These are phyloP conservation scores for Bathelium albidoporum DNA, from an alignment of 495 filamentous ascomycete genomes.

Conservation along the genomic window DNA sequence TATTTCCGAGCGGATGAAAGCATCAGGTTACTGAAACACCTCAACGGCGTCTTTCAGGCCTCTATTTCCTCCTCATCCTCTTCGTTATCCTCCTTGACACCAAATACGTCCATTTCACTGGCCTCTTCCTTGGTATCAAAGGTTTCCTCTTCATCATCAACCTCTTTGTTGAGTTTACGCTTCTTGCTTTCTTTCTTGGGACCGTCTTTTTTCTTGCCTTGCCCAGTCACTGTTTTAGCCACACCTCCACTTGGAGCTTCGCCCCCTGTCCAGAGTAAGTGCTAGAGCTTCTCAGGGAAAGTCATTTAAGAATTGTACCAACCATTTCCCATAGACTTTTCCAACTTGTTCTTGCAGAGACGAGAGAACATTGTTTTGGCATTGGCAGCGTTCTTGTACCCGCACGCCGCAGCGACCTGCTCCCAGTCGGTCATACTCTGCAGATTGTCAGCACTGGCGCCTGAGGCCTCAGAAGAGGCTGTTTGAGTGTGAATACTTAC, in stretches of 20 bases:
- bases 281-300: not conserved
- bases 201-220: not conserved
- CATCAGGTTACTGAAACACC: no score
- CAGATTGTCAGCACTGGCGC: not conserved
- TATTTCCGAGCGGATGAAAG: no score
- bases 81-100: not conserved
- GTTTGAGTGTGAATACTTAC: not conserved
- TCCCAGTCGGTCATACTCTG: conserved; percentile 1
- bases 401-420: not conserved
- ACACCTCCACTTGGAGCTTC: not conserved
- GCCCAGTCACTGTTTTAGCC: not conserved
- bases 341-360: not conserved
- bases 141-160: not conserved
- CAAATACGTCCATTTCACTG: not conserved
- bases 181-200: not conserved
- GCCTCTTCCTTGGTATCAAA: not conserved
- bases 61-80: not conserved
- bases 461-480: not conserved
- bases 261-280: not conserved
- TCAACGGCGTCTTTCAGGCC: no score
- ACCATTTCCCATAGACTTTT: not conserved
- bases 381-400: not conserved
- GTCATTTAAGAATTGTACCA: not conserved
- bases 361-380: not conserved
- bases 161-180: not conserved